Evolutionary conservation across 2,329 filamentous ascomycete genomes (phyloP), one percentile per base, ranked within the genome.

Genomic region (Trichoderma harzianum): DNA sequence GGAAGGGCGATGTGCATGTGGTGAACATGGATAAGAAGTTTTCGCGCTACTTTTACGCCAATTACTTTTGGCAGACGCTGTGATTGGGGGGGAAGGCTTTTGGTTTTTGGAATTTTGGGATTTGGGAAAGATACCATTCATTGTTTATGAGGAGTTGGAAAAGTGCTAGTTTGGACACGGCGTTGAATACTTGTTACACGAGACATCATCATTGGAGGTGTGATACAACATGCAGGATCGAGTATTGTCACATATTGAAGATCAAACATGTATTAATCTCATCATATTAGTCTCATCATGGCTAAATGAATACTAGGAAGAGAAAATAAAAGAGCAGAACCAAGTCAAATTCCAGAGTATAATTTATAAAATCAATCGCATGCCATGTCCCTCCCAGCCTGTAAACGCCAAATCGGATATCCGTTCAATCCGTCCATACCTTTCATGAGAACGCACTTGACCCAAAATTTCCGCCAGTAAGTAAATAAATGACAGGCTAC

Each of bases 21-120:
- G 91, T 99, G 73, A 97, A 97, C 78, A 91, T 99, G 80, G 95
- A 98, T 77, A 91, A 92, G 77, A 97, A 96, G 83, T 95, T 97
- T 80, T 95, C 93, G 72, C 88, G 91, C 74, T 95, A 92, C 80
- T 98, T 97, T 79, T 97, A 98, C 78, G 93, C 95, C 26, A 97
- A 97, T 78, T 97, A 97, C 80, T 97, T 98, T 79, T 99, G 96
- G 96, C 88, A 94, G 78, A 95, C 91, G 34, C 86, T 98, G 80
- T 97, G 72, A 76, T 57, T n/a, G 36, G 28, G 26, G 26, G 76
- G 53, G 18, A 32, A 28, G n/a, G 43, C 43, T 51, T 58, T n/a
- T 63, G n/a, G 34, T 26, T 26, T 63, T 32, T 58, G 34, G 3
- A 16, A 8, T 71, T 62, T 62, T 53, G 24, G 55, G 32, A 21